Conservation (phyloP, 345 rosid genomes). For the Salix viminalis region DNA sequence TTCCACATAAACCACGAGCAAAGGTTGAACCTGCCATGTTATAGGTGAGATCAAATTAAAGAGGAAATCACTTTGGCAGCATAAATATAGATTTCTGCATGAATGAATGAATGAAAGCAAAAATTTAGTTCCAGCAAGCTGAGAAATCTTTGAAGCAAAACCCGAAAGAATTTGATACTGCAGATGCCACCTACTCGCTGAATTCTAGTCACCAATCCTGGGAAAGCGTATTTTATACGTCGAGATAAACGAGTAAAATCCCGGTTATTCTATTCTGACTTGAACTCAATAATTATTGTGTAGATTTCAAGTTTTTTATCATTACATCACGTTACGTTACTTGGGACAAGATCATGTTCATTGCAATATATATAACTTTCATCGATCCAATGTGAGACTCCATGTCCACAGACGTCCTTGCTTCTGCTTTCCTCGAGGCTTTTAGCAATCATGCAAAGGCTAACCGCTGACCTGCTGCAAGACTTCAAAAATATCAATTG, state of each 20-base stretch:
- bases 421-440: constrained; percentile 39
- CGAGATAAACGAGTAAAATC: too few relatives aligned
- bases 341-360: constrained; percentile 6
- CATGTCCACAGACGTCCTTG: constrained; percentile 30
- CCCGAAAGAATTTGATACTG: background rate
- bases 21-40: background rate
- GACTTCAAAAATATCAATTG: constrained; percentile 30
- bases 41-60: background rate
- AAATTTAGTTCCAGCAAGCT: background rate
- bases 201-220: constrained; percentile 20
- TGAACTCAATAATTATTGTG: fast-evolving
- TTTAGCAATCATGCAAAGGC: constrained; percentile 28
- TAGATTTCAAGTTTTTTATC: too few relatives aligned
- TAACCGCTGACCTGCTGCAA: constrained; percentile 32
- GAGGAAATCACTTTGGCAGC: background rate
- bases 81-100: background rate
- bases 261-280: fast-evolving
- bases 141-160: background rate
- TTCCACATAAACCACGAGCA: background rate
- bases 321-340: too few relatives aligned
- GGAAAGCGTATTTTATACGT: fast-evolving
- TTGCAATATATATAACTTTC: constrained; percentile 30
- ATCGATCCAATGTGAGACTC: constrained; percentile 22
- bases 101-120: background rate
- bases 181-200: constrained; percentile 19